Evolutionary conservation across 257 asterid species (phyloP).

Genomic region (Penstemon newberryi): DNA sequence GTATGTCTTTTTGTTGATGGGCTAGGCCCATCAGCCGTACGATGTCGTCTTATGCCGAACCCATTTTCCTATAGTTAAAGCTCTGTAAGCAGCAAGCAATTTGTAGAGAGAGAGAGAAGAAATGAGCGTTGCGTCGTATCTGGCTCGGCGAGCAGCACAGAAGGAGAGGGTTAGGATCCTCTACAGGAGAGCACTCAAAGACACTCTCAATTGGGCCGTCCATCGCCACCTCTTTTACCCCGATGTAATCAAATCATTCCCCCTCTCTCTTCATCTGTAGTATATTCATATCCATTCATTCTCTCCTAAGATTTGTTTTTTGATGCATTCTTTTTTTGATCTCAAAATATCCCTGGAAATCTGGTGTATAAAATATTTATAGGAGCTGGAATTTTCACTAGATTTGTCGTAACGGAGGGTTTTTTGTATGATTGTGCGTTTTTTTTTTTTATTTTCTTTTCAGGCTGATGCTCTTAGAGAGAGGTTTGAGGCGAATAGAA

Average conservation of each 20-base stretch:
- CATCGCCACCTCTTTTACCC: slow-evolving; percentile 97
- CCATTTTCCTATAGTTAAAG: no score
- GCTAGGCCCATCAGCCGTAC: no score
- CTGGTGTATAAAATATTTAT: neutral
- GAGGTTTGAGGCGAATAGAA: slow-evolving; percentile 70
- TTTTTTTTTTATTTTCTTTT: neutral
- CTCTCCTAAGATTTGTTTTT: slow-evolving; percentile 36
- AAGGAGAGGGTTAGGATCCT: slow-evolving; percentile 95
- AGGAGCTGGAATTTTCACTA: neutral
- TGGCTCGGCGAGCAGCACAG: slow-evolving; percentile 92
- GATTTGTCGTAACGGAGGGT: slow-evolving; percentile 12
- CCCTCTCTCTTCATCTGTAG: neutral
- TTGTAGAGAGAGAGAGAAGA: slow-evolving; percentile 28
- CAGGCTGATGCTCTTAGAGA: slow-evolving; percentile 90
- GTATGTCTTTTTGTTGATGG: no score
- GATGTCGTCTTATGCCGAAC: no score
- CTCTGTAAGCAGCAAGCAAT: neutral
- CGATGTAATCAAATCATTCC: slow-evolving; percentile 52
- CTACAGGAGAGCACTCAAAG: slow-evolving; percentile 90
- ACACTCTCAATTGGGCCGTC: slow-evolving; percentile 98
- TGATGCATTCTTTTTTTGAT: slow-evolving; percentile 29
- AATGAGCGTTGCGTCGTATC: slow-evolving; percentile 78
- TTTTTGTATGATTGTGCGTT: neutral
- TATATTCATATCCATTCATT: neutral
- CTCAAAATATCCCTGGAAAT: slow-evolving; percentile 21